Evolutionary conservation across 805 yeast species (phyloP).

Genomic region (Candida ipomoeae): DNA sequence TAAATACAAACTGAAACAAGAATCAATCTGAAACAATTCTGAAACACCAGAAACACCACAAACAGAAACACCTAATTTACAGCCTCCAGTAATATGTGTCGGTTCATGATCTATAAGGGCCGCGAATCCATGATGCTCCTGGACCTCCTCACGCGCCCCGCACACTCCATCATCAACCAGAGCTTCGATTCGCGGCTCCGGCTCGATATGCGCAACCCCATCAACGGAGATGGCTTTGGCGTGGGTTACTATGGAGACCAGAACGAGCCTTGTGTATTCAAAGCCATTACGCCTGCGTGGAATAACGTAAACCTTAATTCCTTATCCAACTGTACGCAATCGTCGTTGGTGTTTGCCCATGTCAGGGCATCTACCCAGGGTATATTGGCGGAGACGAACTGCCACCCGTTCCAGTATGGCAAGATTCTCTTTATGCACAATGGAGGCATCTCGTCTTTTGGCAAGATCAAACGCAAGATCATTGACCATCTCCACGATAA

Average conservation of each 20-base stretch:
- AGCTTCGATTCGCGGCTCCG: constrained; percentile 88
- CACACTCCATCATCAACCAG: constrained; percentile 95
- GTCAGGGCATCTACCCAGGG: constrained; percentile 97
- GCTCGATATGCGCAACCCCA: constrained; percentile 84
- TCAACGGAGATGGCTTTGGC: constrained; percentile 98
- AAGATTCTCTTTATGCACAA: constrained; percentile 95
- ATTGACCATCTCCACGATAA: constrained; percentile 73
- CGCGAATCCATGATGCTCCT: constrained; percentile 83
- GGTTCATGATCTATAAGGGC: constrained; percentile 89
- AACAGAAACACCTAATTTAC: no score
- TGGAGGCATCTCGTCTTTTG: constrained; percentile 79
- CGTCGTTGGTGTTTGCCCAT: constrained; percentile 85
- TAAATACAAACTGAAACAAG: no score
- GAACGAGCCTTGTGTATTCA: constrained; percentile 84
- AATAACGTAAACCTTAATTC: constrained; percentile 86
- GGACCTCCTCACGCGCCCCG: constrained; percentile 87
- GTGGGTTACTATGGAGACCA: constrained; percentile 73
- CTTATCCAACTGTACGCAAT: constrained; percentile 81
- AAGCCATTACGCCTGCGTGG: constrained; percentile 98
- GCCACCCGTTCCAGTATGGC: constrained; percentile 92
- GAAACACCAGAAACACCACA: no score
- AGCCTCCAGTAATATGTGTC: constrained; percentile 56
- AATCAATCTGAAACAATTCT: no score
- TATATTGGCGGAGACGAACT: constrained; percentile 87
- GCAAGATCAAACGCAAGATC: constrained; percentile 65